phyloP scores from a whole-genome alignment of 129 eudicot species.

The Flaveria trinervia region DNA sequence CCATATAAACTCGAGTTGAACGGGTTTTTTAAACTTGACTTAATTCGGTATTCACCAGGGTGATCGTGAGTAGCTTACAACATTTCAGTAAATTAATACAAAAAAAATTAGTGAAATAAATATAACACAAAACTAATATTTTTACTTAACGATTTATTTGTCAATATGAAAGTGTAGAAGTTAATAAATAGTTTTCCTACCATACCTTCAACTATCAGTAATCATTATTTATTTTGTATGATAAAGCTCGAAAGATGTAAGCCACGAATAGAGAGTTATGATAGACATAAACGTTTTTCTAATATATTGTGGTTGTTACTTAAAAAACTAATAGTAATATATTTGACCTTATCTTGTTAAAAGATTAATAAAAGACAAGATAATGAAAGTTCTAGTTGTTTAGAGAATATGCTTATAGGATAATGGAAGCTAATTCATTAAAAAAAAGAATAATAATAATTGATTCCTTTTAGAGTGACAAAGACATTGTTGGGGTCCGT shows the following conservation, averaged over 20 bases:
- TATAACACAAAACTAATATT: too few relatives aligned
- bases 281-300: slow-evolving; percentile 9
- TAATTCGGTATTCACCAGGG: too few relatives aligned
- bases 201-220: neutral
- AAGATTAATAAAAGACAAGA: slow-evolving; percentile 18
- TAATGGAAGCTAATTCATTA: slow-evolving; percentile 22
- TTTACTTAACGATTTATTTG: too few relatives aligned
- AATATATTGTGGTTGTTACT: slow-evolving; percentile 1
- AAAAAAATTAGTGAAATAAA: too few relatives aligned
- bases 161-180: too few relatives aligned
- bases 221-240: neutral
- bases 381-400: slow-evolving; percentile 22
- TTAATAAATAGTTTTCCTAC: too few relatives aligned
- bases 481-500: slow-evolving; percentile 18
- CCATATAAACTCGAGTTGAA: too few relatives aligned
- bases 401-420: slow-evolving; percentile 32
- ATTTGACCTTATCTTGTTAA: slow-evolving; percentile 33
- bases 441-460: neutral
- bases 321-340: neutral
- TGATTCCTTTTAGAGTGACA: neutral
- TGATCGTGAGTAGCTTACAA: too few relatives aligned
- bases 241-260: neutral
- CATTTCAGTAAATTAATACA: too few relatives aligned
- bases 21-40: too few relatives aligned
- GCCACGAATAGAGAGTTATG: neutral